Evolutionary conservation across 2,329 filamentous ascomycete genomes (phyloP), one percentile per base, ranked within the genome.

Genomic region (Aspergillus bombycis): DNA sequence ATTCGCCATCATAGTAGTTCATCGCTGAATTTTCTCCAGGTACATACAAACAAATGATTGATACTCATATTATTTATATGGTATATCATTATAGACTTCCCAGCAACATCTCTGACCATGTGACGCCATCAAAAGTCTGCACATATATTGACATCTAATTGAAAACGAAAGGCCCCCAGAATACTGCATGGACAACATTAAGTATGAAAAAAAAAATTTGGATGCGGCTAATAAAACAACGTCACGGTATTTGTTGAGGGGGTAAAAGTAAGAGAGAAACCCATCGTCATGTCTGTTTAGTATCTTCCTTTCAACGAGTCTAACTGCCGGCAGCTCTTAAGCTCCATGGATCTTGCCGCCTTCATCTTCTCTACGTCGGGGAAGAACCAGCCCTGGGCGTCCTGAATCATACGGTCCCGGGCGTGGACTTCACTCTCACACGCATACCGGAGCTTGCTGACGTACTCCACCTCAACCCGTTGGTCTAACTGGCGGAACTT

Each of bases 351-450:
- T 64, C 84, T 80, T 34, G 94, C 94, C 63, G 87, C 78, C 65
- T 89, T 86, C 87, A 96, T 87, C 82, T 93, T 93, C 66, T 89
- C 89, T 58, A 88, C 84, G 72, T 97, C 93, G 61, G 89, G 87
- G 77, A 88, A 93, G 74, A 97, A 93, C 91, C 93, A 97, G 4
- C 94, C 94, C 70, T 91, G 88, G 0, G 94, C 93, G 55, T 92
- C 89, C 67, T 96, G 88, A 66, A 89, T 83, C 78, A 93, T 82
- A 67, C 88, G 84, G 73, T 88, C 85, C 77, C 89, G 86, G 58
- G 85, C 81, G 55, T 85, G 80, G 66, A 87, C 81, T 80, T 99
- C 94, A 61, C 83, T 82, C 66, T 94, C 90, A 79, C 95, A 99
- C 73, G 90, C 85, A 62, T 84, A 82, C 56, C 86, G 86, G 58